phyloP scores from a whole-genome alignment of 106 monocot species.

The Amphibolis antarctica region DNA sequence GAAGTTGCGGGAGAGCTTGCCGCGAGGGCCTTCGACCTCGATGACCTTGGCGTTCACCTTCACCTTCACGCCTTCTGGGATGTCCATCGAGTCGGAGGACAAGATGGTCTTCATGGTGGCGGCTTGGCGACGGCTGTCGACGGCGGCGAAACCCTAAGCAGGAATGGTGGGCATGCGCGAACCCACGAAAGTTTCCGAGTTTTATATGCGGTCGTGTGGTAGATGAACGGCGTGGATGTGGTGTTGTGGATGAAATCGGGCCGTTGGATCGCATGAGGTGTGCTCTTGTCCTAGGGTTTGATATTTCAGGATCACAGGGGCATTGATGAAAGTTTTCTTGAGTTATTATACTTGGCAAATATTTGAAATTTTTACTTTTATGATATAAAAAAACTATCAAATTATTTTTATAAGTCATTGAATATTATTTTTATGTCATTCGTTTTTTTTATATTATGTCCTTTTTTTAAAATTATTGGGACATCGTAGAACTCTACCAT shows the following conservation, averaged over 20 bases:
- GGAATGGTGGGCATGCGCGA: background rate
- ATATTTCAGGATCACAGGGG: too few relatives aligned
- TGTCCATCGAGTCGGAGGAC: conserved; percentile 58
- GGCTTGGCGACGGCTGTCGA: background rate
- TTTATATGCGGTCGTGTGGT: background rate
- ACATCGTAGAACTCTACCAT: too few relatives aligned
- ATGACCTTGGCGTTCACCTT: conserved; percentile 64
- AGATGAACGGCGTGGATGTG: background rate
- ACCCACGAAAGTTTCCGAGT: background rate
- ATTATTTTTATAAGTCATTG: too few relatives aligned
- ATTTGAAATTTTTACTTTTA: too few relatives aligned
- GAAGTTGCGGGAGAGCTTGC: conserved; percentile 66
- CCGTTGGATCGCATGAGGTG: too few relatives aligned
- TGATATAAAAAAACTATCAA: too few relatives aligned
- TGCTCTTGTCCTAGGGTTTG: too few relatives aligned
- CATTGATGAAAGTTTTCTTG: too few relatives aligned
- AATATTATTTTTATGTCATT: too few relatives aligned
- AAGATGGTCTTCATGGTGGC: conserved; percentile 60
- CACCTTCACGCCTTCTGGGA: conserved; percentile 52
- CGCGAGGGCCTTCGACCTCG: conserved; percentile 61
- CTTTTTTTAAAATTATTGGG: too few relatives aligned
- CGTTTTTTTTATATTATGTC: too few relatives aligned
- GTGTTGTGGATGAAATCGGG: background rate
- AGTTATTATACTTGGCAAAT: too few relatives aligned
- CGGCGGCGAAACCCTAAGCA: background rate